phyloP scores from a whole-genome alignment of 352 stramenopile species.

The Plasmopara muralis region DNA sequence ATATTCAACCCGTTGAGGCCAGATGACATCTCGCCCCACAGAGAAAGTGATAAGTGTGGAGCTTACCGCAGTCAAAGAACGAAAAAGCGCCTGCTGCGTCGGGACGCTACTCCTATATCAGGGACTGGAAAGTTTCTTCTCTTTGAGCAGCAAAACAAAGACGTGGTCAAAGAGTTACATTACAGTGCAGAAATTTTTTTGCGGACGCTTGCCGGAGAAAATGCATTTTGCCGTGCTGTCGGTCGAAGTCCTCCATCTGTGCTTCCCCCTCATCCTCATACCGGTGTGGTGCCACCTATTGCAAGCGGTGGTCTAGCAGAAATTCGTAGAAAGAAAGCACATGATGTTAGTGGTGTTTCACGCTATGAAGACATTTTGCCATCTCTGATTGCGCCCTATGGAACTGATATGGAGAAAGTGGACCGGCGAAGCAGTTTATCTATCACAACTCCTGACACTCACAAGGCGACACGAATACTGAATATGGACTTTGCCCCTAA shows the following conservation, averaged over 20 bases:
- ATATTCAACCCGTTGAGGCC: constrained; percentile 52
- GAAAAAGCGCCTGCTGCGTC: constrained; percentile 63
- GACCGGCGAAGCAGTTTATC: constrained; percentile 20
- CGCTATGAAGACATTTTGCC: constrained; percentile 27
- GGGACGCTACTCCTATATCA: constrained; percentile 58
- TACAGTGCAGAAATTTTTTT: constrained; percentile 83
- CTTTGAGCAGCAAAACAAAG: constrained; percentile 87
- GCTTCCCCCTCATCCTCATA: constrained; percentile 32
- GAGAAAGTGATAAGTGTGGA: constrained; percentile 16
- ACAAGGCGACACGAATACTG: constrained; percentile 10
- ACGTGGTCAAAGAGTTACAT: constrained; percentile 87
- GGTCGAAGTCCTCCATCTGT: constrained; percentile 54
- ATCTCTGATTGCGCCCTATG: constrained; percentile 8
- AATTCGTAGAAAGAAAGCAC: constrained; percentile 8
- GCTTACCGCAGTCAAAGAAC: constrained; percentile 50
- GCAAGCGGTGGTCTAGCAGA: constrained; percentile 7
- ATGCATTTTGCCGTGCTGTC: constrained; percentile 65
- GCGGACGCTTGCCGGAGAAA: constrained; percentile 57
- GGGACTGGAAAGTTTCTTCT: constrained; percentile 80
- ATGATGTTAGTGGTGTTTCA: constrained; percentile 7
- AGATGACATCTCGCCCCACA: constrained; percentile 18
- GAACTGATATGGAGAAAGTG: constrained; percentile 9
- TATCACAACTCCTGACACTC: constrained; percentile 25
- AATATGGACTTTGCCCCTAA: constrained; percentile 28
- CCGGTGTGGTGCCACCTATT: constrained; percentile 2